These are phyloP conservation scores for Arthrobotrys iridis DNA, from an alignment of 2,329 filamentous ascomycete genomes.

Conservation along the genomic window DNA sequence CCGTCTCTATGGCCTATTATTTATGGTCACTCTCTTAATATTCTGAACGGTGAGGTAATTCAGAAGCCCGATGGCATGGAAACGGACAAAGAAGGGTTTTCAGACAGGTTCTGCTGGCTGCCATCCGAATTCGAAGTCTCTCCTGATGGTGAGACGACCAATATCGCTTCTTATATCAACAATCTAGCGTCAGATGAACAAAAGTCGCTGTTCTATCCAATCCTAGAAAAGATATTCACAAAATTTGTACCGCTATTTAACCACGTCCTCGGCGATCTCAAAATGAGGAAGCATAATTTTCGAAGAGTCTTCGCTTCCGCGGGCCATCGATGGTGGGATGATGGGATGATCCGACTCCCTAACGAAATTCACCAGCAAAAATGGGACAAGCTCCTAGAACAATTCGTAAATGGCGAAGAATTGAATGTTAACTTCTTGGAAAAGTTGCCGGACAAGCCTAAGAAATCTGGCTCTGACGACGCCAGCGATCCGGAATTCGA, in stretches of 20 bases:
- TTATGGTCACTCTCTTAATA: slow-evolving; percentile 62
- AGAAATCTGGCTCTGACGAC: not conserved
- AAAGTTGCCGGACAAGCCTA: not conserved
- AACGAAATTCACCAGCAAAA: not conserved
- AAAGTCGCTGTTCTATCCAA: slow-evolving; percentile 40
- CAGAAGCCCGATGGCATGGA: not conserved
- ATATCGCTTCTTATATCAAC: slow-evolving; percentile 50
- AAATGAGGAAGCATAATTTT: slow-evolving; percentile 7
- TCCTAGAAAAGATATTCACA: slow-evolving; percentile 48
- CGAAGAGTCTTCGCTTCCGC: slow-evolving; percentile 5
- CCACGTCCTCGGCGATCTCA: slow-evolving; percentile 41
- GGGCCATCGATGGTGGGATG: not conserved
- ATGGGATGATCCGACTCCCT: slow-evolving; percentile 10
- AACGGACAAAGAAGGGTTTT: slow-evolving; percentile 20
- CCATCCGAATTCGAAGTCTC: slow-evolving; percentile 52
- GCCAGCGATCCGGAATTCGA: not conserved
- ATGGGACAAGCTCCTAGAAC: slow-evolving; percentile 29
- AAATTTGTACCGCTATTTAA: slow-evolving; percentile 50
- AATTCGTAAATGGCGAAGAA: slow-evolving; percentile 31
- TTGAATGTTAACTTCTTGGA: slow-evolving; percentile 32
- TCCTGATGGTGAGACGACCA: slow-evolving; percentile 27
- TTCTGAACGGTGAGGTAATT: slow-evolving; percentile 1
- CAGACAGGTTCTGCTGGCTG: slow-evolving; percentile 43
- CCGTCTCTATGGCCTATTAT: slow-evolving; percentile 72
- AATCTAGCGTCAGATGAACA: slow-evolving; percentile 29